Conservation (phyloP, 2,329 filamentous ascomycete species). For the Juglanconis juglandina region DNA sequence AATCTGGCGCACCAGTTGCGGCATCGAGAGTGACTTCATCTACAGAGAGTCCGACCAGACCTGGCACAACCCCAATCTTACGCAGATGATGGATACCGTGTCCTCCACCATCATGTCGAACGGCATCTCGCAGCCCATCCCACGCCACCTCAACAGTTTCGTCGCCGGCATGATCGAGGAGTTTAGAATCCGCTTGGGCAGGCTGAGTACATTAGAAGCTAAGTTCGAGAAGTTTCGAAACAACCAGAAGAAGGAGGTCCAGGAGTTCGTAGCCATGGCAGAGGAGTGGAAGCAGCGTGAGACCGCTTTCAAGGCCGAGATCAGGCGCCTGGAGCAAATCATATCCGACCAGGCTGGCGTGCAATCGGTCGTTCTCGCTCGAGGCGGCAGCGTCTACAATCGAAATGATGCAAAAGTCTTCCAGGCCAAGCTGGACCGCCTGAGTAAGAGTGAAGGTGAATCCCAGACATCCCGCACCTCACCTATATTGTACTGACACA, state of each 20-base stretch:
- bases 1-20: not conserved
- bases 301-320: constrained; percentile 13
- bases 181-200: constrained; percentile 1
- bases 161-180: constrained; percentile 16
- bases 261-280: constrained; percentile 5
- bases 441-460: constrained; percentile 14
- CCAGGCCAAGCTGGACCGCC: constrained; percentile 4
- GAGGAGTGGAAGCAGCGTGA: constrained; percentile 14
- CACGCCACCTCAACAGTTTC: constrained; percentile 17
- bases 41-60: constrained; percentile 7
- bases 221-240: not conserved
- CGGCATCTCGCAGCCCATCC: constrained; percentile 15
- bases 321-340: constrained; percentile 18
- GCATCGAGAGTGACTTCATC: not conserved
- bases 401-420: constrained; percentile 8
- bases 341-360: constrained; percentile 12
- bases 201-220: not conserved
- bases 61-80: constrained; percentile 17
- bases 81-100: constrained; percentile 19
- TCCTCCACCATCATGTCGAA: constrained; percentile 14
- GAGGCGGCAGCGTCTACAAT: constrained; percentile 11
- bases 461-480: not conserved
- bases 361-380: constrained; percentile 11
- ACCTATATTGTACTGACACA: not conserved
- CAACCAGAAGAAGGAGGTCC: constrained; percentile 9